Base-by-base conservation (phyloP, 2,329 filamentous ascomycete species). In the Myriosclerotinia scirpicola region DNA sequence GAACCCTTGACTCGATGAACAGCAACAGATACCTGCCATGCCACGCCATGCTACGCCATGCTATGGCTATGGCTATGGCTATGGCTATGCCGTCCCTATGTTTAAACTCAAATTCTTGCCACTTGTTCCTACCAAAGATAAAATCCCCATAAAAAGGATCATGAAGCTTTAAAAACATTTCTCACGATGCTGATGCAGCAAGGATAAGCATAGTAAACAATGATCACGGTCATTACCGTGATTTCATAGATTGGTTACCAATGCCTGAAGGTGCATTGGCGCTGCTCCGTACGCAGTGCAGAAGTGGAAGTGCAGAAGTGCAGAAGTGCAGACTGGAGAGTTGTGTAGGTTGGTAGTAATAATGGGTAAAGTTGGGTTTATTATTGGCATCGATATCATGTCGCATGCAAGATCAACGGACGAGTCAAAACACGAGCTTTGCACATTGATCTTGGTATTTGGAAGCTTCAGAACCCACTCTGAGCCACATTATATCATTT, bases 341-440 rank as follows among this genome's bases (percentile, higher is more conserved):
- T 26, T 26, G 26, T 26, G 26, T 26, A 26, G 30, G 22, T 42
- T n/a, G 22, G n/a, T 20, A 44, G 14, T 15, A 17, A 17, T 44
- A 17, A 12, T 44, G 26, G 26, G 26, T 26, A 26, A 26, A 26
- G 26, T 26, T 26, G 26, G 26, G 38, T 44, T 53, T 34, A 34
- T 34, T 34, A 34, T 62, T 40, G 36, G 15, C 60, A 40, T 63
- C 48, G 17, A 63, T 44, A 42, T 46, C 30, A 44, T 30, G 52
- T 15, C 38, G 61, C 42, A 30, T 59, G 53, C 34, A 50, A 26
- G 22, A 65, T 60, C 8, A 38, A 44, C 17, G 26, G 53, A 53
- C 64, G 54, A 65, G 54, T 65, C 63, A 65, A 34, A 65, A 60
- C 22, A 65, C 36, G 54, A 65, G 46, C 38, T 56, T 64, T 64